Percentiles rank a stretch among this genome's conserved stretches.
Conservation (phyloP, 2,329 filamentous ascomycete species). For the Escovopsis sp. region DNA sequence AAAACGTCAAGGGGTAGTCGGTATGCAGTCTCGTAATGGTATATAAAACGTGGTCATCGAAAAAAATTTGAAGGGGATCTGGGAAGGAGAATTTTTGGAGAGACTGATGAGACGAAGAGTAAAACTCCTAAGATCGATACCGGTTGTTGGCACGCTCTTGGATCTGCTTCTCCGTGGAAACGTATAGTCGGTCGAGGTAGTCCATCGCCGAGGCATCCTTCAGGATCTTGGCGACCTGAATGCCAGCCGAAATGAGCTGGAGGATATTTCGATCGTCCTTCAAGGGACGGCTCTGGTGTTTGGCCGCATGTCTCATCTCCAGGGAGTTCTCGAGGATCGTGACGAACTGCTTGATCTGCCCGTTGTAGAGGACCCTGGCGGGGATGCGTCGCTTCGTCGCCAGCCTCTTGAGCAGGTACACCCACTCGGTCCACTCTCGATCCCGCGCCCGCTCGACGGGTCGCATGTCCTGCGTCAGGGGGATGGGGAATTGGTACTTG, state of each 20-base stretch:
- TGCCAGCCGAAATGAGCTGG: constrained; percentile 73
- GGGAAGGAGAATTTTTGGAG: too few species aligned
- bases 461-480: constrained; percentile 67
- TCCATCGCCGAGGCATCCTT: constrained; percentile 76
- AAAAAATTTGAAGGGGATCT: constrained; percentile 1
- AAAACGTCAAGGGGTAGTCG: constrained; percentile 4
- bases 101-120: constrained; percentile 1
- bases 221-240: constrained; percentile 76
- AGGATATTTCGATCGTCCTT: constrained; percentile 84
- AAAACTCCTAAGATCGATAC: constrained; percentile 16
- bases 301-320: constrained; percentile 75
- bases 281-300: constrained; percentile 66
- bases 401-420: constrained; percentile 70
- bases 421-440: constrained; percentile 86
- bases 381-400: constrained; percentile 79
- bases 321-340: constrained; percentile 79
- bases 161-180: constrained; percentile 67
- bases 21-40: constrained; percentile 6
- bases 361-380: constrained; percentile 70
- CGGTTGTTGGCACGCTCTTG: constrained; percentile 41
- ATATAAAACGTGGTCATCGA: constrained; percentile 10
- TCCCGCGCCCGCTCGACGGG: constrained; percentile 60
- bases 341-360: constrained; percentile 83
- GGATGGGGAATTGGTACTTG: constrained; percentile 82
- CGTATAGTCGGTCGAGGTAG: constrained; percentile 66